Percentiles rank a stretch among this genome's conserved stretches.
These are phyloP conservation scores for Paraphoma chrysanthemicola DNA, from an alignment of 2,329 filamentous ascomycete species.

Conservation along the genomic window DNA sequence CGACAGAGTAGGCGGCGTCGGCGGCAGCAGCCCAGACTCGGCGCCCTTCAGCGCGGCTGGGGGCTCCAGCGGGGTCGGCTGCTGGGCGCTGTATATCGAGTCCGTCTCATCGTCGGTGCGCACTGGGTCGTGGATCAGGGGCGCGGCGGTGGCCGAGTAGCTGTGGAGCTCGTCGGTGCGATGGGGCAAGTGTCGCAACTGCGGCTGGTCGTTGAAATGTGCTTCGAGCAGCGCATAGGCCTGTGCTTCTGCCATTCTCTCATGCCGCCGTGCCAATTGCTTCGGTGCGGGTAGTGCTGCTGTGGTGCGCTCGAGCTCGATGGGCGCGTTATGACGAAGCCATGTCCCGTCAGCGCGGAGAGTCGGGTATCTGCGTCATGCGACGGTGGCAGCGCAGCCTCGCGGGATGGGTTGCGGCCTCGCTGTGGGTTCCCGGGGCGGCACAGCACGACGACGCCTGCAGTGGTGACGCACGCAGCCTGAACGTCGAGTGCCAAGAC, in stretches of 20 bases:
- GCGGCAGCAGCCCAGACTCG: conserved; percentile 53
- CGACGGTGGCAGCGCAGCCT: conserved; percentile 18
- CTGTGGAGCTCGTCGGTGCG: conserved; percentile 34
- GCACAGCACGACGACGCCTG: background rate
- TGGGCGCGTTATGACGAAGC: conserved; percentile 18
- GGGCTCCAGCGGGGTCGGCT: conserved; percentile 37
- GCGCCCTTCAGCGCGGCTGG: conserved; percentile 31
- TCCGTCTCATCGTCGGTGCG: conserved; percentile 14
- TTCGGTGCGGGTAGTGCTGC: background rate
- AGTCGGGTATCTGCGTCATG: conserved; percentile 18
- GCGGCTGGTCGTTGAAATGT: conserved; percentile 36
- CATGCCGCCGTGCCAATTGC: conserved; percentile 3
- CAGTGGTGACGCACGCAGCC: conserved; percentile 36
- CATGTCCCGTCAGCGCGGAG: conserved; percentile 26
- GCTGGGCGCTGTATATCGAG: conserved; percentile 7
- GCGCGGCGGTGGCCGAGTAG: conserved; percentile 27
- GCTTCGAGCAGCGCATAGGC: conserved; percentile 41
- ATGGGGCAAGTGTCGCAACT: conserved; percentile 35
- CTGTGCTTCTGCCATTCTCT: conserved; percentile 31
- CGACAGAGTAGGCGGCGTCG: conserved; percentile 53
- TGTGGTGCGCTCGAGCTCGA: background rate
- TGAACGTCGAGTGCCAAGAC: conserved; percentile 24
- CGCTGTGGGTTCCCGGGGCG: background rate
- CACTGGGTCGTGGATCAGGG: conserved; percentile 26
- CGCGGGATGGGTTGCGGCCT: conserved; percentile 2